Evolutionary conservation across 768 basidiomycete genomes (phyloP), one percentile per base, ranked within the genome.

Genomic region (Pleurotus tuber-regium): DNA sequence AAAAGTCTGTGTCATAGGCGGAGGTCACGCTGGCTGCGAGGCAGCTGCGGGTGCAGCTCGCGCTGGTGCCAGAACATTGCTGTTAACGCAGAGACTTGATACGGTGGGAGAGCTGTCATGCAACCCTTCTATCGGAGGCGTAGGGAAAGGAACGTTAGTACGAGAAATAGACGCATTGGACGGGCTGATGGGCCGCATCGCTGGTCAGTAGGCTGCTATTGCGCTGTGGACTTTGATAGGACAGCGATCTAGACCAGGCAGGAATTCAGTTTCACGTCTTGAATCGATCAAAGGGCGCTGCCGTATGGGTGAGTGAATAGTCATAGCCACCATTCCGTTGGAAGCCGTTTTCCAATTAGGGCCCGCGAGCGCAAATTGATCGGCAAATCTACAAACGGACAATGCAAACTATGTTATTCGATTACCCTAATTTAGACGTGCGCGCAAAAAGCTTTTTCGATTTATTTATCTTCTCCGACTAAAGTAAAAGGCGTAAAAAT

Each of bases 111-210:
- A 82, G 58, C 60, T 96, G 60, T 93, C 91, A 18, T 96, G 93
- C 60, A 96, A 96, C 65, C 93, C 93, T 2, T 92, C 89, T 1
- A 87, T 95, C 53, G 93, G 93, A 5, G 92, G 92, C 16, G 84
- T 96, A 3, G 93, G 93, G 4, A 96, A 96, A 68, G 93, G 93
- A n/a, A 93, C 87, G 0, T 72, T 96, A 25, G 90, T 95, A n/a
- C 75, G 87, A 36, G 93, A 96, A 65, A 83, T 96, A 4, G 93
- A 96, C 61, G 93, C 93, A 24, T 69, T 96, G 52, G 93, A 92
- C 57, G 93, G 93, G 2, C 61, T 94, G 8, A 92, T 92, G 75
- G 93, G 89, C 1, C 73, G 73, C 38, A 80, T 92, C n/a, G 79
- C 89, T 55, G 92, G 92, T 88, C 54, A 44, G 79, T 65, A n/a